Base-by-base conservation (phyloP, 192 early-diverging fungal species). In the Coemansia sp. region DNA sequence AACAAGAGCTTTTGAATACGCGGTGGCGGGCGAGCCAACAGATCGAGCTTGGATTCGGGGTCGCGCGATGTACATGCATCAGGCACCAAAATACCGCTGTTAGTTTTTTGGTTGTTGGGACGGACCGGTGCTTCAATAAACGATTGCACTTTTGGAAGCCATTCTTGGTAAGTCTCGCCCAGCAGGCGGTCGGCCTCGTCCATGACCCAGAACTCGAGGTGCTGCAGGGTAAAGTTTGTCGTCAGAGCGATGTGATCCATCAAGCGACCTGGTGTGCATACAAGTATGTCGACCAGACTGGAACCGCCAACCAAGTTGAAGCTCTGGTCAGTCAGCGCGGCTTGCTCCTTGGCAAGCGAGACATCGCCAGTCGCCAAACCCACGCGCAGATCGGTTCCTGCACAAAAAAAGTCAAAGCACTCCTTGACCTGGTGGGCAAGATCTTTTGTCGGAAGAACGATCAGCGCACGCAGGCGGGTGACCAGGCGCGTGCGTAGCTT, bases 101-200 rank as follows among this genome's bases (percentile, higher is more conserved):
- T 37, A 18, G 43, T 18, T 39, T 37, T 54, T 21, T n/a, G 33
- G 17, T 6, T 32, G 7, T 11, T 35, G 19, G 52, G 32, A 1
- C 46, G 26, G 10, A 32, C 48, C 11, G 36, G 18, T n/a, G 46
- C 52, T 38, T 72, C 70, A 21, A 83, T 84, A 17, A 82, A 83
- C 0, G 90, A 83, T 26, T 82, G 82, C 15, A 94, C 89, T 39
- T 86, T 81, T 8, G 67, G 70, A 38, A 98, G 77, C 97, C 97
- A 98, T 42, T 91, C 95, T 58, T 95, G 87, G 68, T 91, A 95
- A 53, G 87, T 88, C 70, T 97, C 93, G 62, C 91, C 91, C 52
- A 99, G 76, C 27, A 99, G 65, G 21, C 95, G 83, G 80, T 99
- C 97, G 1, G 97, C 97, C 65, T 99, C 97, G 82, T 99, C 97